Evolutionary conservation across 139 green algal genomes (phyloP).

Genomic region (Spirogloea muscicola): DNA sequence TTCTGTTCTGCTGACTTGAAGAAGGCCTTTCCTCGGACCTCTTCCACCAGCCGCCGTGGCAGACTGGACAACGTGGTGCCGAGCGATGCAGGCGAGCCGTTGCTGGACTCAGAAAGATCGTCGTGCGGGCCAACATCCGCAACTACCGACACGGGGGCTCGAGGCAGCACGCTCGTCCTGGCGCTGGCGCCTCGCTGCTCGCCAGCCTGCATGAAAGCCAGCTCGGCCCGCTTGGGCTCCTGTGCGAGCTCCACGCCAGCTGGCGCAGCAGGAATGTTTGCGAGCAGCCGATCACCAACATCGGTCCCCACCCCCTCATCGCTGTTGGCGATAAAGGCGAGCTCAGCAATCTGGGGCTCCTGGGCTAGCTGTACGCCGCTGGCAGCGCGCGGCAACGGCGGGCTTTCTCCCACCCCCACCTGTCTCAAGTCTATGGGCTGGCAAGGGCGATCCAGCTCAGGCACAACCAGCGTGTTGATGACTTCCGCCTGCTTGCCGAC

Average conservation of each 20-base stretch:
- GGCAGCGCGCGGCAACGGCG: neutral
- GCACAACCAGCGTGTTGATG: conserved; percentile 40
- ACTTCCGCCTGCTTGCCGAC: conserved; percentile 45
- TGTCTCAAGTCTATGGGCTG: neutral
- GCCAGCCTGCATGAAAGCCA: neutral
- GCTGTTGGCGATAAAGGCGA: neutral
- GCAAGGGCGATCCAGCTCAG: conserved; percentile 1
- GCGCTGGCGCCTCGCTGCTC: neutral
- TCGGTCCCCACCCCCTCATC: no score
- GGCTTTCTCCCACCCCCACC: neutral
- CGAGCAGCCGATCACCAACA: no score
- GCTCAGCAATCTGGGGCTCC: neutral
- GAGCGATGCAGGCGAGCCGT: no score
- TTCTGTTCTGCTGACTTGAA: no score
- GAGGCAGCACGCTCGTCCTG: no score
- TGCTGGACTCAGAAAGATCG: no score
- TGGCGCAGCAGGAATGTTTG: neutral
- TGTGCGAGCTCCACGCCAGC: neutral
- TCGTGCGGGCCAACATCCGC: no score
- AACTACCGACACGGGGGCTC: no score
- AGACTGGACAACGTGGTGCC: no score
- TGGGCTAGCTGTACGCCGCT: neutral
- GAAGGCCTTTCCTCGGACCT: no score
- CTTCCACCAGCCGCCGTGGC: no score
- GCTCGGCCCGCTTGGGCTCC: neutral